Evolutionary conservation across 345 rosid species (phyloP).

Genomic region (Salix koriyanagi): DNA sequence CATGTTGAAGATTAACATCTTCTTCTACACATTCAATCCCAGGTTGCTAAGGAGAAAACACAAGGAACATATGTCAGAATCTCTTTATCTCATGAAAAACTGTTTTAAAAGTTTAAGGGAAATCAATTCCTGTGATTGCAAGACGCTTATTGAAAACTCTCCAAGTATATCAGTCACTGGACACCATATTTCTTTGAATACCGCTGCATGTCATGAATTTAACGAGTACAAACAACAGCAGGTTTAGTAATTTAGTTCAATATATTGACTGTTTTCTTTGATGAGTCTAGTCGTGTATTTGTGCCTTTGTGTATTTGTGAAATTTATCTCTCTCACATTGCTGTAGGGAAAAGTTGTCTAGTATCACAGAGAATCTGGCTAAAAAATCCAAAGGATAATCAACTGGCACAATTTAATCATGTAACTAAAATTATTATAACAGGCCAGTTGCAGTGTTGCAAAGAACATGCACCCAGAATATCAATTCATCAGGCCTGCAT

Average conservation of each 20-base stretch:
- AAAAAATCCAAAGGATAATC: background rate
- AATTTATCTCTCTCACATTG: background rate
- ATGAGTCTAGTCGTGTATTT: background rate
- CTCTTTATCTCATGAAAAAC: background rate
- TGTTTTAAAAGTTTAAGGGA: background rate
- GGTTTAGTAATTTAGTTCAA: background rate
- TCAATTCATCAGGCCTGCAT: background rate
- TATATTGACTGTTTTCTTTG: background rate
- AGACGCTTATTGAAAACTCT: background rate
- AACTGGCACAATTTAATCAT: background rate
- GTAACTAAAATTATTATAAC: background rate
- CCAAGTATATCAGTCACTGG: background rate
- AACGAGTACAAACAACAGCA: background rate
- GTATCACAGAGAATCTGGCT: background rate
- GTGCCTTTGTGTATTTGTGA: background rate
- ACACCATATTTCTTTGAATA: background rate
- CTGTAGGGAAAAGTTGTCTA: background rate
- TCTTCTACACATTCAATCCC: constrained; percentile 35
- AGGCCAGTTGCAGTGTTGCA: background rate
- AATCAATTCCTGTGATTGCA: background rate
- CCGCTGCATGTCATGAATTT: background rate
- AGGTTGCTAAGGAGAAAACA: constrained; percentile 26
- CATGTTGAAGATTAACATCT: constrained; percentile 41
- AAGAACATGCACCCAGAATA: background rate
- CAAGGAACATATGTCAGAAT: constrained; percentile 13